Conservation (phyloP, 495 filamentous ascomycete genomes). For the Patellaria atrata region DNA sequence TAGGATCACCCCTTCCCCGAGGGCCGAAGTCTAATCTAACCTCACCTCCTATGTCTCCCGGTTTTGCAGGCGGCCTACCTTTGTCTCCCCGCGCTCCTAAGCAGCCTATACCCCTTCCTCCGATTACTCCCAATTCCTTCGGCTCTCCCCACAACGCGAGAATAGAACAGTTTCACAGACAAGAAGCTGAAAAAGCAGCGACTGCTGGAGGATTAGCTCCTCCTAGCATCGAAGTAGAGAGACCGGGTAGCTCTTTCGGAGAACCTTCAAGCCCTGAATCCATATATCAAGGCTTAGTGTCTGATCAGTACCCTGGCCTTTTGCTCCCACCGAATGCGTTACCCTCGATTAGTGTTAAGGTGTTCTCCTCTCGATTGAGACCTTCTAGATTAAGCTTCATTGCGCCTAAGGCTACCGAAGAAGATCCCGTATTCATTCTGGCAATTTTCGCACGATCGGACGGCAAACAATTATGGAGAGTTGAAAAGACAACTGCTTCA, state of each 20-base stretch:
- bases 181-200: slow-evolving; percentile 9
- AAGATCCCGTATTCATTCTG: slow-evolving; percentile 88
- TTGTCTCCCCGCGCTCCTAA: slow-evolving; percentile 58
- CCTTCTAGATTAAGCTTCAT: slow-evolving; percentile 77
- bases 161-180: slow-evolving; percentile 13
- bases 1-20: slow-evolving; percentile 58
- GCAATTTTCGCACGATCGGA: slow-evolving; percentile 68
- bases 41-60: slow-evolving; percentile 57
- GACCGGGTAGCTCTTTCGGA: slow-evolving; percentile 25
- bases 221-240: slow-evolving; percentile 24
- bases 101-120: slow-evolving; percentile 49
- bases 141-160: slow-evolving; percentile 31
- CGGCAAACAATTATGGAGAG: slow-evolving; percentile 73
- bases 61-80: slow-evolving; percentile 40
- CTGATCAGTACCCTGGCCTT: slow-evolving; percentile 70
- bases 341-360: slow-evolving; percentile 66
- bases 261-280: slow-evolving; percentile 22
- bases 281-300: slow-evolving; percentile 56
- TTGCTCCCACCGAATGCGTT: slow-evolving; percentile 85
- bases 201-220: slow-evolving; percentile 15
- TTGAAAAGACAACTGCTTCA: slow-evolving; percentile 79
- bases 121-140: slow-evolving; percentile 44
- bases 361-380: slow-evolving; percentile 84
- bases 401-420: slow-evolving; percentile 50
- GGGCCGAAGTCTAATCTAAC: slow-evolving; percentile 40